Evolutionary conservation across 1,139 yeast genomes (phyloP), one percentile per base, ranked within the genome.

Genomic region (Chernovozyma aurita): DNA sequence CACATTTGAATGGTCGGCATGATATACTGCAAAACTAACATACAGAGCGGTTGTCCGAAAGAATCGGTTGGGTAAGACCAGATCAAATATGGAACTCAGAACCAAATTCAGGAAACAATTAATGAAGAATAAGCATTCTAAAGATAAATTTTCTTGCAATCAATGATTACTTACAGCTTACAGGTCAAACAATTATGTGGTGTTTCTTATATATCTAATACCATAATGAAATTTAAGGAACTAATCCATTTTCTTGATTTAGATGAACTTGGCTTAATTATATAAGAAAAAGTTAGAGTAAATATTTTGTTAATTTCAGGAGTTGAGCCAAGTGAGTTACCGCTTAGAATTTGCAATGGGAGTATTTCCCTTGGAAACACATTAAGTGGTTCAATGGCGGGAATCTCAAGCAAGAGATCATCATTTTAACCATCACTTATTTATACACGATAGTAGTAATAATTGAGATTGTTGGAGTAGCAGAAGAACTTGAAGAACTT

Each of bases 31-130:
- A 34, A 87, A 61, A 4, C 90, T 90, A 50, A 65, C 69, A 46
- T 61, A 60, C 33, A 49, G 59, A 26, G 49, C 42, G 7, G 64
- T 65, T 21, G 50, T 51, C 70, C 73, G 79, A 80, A 86, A 85
- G 30, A 87, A 59, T 2, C 87, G 79, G 52, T 85, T 2, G 97
- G 97, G 49, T 82, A 88, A 2, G 95, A 76, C 81, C 85, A 86
- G 4, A 81, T 74, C 48, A 67, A 82, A 37, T n/a, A n/a, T n/a
- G n/a, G n/a, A n/a, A n/a, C n/a, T n/a, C n/a, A n/a, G n/a, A n/a
- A n/a, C n/a, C n/a, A n/a, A n/a, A n/a, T n/a, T n/a, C n/a, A n/a
- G n/a, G n/a, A n/a, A n/a, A n/a, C n/a, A n/a, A n/a, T n/a, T n/a
- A n/a, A n/a, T n/a, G n/a, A n/a, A n/a, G n/a, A n/a, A n/a, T n/a